Conservation (phyloP, 164 flowering plant species). For the Magnolia sinica region DNA sequence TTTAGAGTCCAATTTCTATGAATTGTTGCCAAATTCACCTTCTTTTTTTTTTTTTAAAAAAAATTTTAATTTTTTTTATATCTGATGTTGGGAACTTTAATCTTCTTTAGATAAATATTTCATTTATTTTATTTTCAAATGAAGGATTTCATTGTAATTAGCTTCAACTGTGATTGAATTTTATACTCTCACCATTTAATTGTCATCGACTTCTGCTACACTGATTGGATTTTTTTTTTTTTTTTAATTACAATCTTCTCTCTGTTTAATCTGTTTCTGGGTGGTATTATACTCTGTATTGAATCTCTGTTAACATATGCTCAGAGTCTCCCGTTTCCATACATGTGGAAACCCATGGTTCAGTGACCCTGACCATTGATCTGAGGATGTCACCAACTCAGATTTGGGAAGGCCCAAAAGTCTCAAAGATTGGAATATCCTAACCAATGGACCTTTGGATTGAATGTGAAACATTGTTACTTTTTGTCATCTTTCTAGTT, state of each 20-base stretch:
- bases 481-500: no score
- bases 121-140: no score
- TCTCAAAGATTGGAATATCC: no score
- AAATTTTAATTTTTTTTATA: no score
- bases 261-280: neutral
- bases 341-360: neutral
- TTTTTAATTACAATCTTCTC: neutral
- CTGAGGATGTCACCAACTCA: no score
- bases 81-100: neutral
- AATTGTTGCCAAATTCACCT: neutral
- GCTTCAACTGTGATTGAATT: no score
- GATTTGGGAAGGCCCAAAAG: no score
- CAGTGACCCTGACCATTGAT: neutral
- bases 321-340: neutral
- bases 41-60: no score
- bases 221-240: neutral
- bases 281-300: neutral
- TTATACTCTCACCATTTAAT: no score
- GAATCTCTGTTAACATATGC: neutral
- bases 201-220: neutral
- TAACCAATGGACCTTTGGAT: no score
- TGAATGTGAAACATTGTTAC: no score
- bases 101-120: neutral
- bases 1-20: neutral
- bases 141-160: neutral